A percentile compares a stretch with the other conserved stretches of the same genome.
phyloP scores from a whole-genome alignment of 345 rosid species.

The Bruguiera sexangula region DNA sequence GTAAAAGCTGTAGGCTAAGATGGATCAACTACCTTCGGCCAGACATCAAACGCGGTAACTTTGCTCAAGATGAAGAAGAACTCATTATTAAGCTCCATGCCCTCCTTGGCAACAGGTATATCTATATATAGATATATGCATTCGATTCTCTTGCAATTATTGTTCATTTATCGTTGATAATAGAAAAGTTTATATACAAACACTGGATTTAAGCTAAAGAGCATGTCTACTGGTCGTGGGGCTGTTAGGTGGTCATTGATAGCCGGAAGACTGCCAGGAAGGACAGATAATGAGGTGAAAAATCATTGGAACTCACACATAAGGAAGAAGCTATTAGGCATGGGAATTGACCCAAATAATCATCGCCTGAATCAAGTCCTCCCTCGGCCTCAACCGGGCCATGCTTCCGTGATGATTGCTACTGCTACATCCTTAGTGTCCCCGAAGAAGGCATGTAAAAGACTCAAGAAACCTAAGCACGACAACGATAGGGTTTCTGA shows the following conservation, averaged over 20 bases:
- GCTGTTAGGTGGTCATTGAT: constrained; percentile 32
- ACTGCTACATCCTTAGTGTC: background rate
- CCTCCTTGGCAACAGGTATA: constrained; percentile 56
- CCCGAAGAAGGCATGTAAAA: background rate
- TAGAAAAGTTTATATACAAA: background rate
- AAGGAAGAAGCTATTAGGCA: constrained; percentile 50
- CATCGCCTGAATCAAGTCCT: constrained; percentile 45
- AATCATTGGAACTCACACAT: constrained; percentile 46
- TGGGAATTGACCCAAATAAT: constrained; percentile 81
- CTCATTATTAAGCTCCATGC: constrained; percentile 53
- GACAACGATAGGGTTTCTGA: constrained; percentile 10
- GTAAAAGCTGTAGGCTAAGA: constrained; percentile 61
- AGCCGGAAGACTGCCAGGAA: constrained; percentile 31
- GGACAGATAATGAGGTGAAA: constrained; percentile 34
- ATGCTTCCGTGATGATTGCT: background rate
- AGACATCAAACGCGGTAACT: constrained; percentile 48
- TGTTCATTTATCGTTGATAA: too few species aligned
- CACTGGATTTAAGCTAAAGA: background rate
- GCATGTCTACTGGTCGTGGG: background rate
- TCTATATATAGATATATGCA: background rate
- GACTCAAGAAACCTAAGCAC: background rate
- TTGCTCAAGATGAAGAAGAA: constrained; percentile 54
- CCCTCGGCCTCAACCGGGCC: constrained; percentile 17
- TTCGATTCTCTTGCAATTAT: background rate
- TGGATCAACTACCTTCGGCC: constrained; percentile 65